Evolutionary conservation across 805 yeast genomes (phyloP), one percentile per base, ranked within the genome.

Genomic region (Lipomyces yamanashiensis): DNA sequence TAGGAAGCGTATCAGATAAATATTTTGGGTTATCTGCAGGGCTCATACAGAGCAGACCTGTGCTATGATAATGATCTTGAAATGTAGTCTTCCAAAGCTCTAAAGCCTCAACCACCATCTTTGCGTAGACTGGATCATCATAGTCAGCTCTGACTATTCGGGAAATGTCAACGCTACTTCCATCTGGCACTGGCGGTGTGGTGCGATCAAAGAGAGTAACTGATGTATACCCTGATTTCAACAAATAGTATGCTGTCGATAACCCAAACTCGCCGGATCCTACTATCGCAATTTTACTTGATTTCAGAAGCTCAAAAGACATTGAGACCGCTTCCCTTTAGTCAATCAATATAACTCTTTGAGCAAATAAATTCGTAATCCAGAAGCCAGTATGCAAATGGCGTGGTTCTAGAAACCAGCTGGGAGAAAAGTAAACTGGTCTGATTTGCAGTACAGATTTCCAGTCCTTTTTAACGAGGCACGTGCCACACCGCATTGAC

Each of bases 261-360:
- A 84, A 73, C 0, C 87, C 87, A 71, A 81, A 83, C 10, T 80
- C 84, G 44, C 87, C 87, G 6, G 84, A 80, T n/a, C 87, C 87
- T 12, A 82, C 78, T 40, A 84, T 75, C 41, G 79, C 73, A 43
- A 82, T 76, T 56, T 71, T 71, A 33, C 54, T 37, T n/a, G 45
- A 19, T 40, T 56, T 57, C 10, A 61, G 15, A 6, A 48, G 49
- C 23, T 6, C 17, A 13, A 7, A 13, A n/a, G 45, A 2, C 51
- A 47, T 55, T 50, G 15, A n/a, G 5, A 28, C 28, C 28, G 28
- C 28, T 28, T 28, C 28, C 28, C 5, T 28, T 28, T 28, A 5
- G 5, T 5, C 28, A 28, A 28, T 28, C 28, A 28, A 5, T 2
- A 28, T 28, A 28, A 28, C 28, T 28, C 28, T 28, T 28, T 28